phyloP scores from a whole-genome alignment of 306 rosid genomes.

The Benincasa hispida region DNA sequence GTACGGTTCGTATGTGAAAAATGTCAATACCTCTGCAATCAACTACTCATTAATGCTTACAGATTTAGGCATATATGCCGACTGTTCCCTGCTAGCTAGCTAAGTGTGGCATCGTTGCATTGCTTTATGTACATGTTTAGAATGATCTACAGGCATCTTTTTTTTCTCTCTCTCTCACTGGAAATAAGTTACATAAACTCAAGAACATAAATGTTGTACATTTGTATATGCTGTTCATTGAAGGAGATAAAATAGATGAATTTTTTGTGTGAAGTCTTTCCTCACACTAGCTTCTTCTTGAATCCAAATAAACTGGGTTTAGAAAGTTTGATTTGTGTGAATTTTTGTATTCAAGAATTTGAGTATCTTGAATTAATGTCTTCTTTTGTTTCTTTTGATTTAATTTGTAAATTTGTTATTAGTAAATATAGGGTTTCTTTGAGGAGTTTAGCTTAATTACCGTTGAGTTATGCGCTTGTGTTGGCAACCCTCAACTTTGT shows the following conservation, averaged over 20 bases:
- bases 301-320: neutral
- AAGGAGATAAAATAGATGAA: neutral
- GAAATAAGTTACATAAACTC: neutral
- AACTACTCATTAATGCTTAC: neutral
- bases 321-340: neutral
- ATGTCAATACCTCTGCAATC: neutral
- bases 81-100: neutral
- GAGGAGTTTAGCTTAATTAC: no score
- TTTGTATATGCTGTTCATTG: neutral
- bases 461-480: no score
- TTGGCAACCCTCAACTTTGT: neutral
- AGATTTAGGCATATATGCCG: neutral
- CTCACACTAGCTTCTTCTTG: neutral
- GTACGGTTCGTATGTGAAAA: slow-evolving; percentile 51
- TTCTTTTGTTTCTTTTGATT: no score
- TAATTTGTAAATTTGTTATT: no score
- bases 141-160: neutral
- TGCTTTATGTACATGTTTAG: slow-evolving; percentile 4
- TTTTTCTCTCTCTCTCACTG: neutral
- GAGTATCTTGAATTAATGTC: neutral
- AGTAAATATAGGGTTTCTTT: no score
- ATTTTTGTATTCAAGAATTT: neutral
- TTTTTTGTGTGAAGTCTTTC: neutral
- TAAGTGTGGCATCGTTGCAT: neutral
- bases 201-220: neutral